Evolutionary conservation across 1,284 basidiomycete genomes (phyloP).

Genomic region (Laetiporus sulphureus): DNA sequence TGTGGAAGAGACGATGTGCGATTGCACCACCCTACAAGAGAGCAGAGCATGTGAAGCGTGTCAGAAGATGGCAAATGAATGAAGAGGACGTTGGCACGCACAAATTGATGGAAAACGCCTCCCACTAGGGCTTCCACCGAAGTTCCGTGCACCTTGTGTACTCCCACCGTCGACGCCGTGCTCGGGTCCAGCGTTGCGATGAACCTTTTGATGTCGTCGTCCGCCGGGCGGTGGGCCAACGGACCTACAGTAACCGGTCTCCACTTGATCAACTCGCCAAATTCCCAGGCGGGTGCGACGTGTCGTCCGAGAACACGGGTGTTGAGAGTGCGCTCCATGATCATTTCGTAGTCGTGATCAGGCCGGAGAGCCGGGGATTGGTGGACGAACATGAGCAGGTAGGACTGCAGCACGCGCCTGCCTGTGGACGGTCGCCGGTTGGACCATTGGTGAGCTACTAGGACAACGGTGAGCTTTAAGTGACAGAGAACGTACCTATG

Average conservation of each 20-base stretch:
- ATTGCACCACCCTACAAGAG: slow-evolving; percentile 46
- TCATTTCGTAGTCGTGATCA: slow-evolving; percentile 43
- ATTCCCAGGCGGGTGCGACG: slow-evolving; percentile 64
- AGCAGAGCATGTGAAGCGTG: no score
- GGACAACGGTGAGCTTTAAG: not conserved
- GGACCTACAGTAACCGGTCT: slow-evolving; percentile 34
- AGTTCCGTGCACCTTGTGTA: slow-evolving; percentile 74
- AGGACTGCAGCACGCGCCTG: slow-evolving; percentile 66
- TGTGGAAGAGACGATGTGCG: slow-evolving; percentile 63
- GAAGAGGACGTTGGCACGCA: slow-evolving; percentile 37
- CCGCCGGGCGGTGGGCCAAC: slow-evolving; percentile 14
- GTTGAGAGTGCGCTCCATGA: slow-evolving; percentile 50
- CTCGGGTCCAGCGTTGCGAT: slow-evolving; percentile 19
- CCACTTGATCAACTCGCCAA: slow-evolving; percentile 66
- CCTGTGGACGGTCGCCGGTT: slow-evolving; percentile 34
- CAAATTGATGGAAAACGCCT: slow-evolving; percentile 72
- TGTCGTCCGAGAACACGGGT: slow-evolving; percentile 65
- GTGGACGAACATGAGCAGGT: slow-evolving; percentile 65
- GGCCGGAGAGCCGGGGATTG: slow-evolving; percentile 43
- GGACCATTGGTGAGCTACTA: not conserved
- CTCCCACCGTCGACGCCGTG: slow-evolving; percentile 45
- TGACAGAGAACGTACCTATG: slow-evolving; percentile 54
- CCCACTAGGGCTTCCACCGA: slow-evolving; percentile 72
- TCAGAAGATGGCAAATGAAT: not conserved
- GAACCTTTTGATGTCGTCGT: slow-evolving; percentile 12